Base-by-base conservation (phyloP, 768 basidiomycete genomes). In the Rhizopogon vulgaris region DNA sequence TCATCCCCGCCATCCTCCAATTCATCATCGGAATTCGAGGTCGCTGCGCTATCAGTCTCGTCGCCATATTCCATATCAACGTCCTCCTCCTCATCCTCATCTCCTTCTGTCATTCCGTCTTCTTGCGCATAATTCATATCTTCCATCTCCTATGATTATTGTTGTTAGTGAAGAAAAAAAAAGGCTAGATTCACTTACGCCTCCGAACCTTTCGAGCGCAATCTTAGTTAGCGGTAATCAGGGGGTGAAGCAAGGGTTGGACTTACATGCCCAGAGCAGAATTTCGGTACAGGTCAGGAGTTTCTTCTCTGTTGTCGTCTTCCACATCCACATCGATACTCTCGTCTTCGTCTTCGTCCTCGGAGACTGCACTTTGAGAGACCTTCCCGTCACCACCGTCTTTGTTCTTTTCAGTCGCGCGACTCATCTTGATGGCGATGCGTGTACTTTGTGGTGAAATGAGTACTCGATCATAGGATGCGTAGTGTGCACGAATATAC, bases 341-440 rank as follows among this genome's bases (percentile, higher is more conserved):
- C 2, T 74, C 71, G 0, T 73, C 74, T 17, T 79, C 77, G 6
- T 78, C 78, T 5, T 79, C 76, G 6, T 36, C 66, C 14, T 45
- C 43, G 9, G 64, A 68, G 42, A 71, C 64, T 41, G 82, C 83
- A 1, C 77, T 73, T 22, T 34, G 45, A 9, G 75, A 79, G 24
- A 66, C 65, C 58, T 69, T 64, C 22, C 77, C 76, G 25, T 82
- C 83, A 10, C 69, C 58, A 22, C 65, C 63, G 22, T 83, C 85
- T 61, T 87, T 88, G 39, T 60, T 69, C 68, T 84, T 89, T 42
- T 78, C 78, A 12, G 84, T 79, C 8, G 84, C 76, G 38, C 86
- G 82, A 45, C 92, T 95, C 90, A 98, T 94, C 70, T 95, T 97
- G 70, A 96, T 97, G n/a, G 95, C 94, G 49, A 94, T 78, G 67